phyloP scores from a whole-genome alignment of 2,329 filamentous ascomycete genomes.

The Trichophyton rubrum region DNA sequence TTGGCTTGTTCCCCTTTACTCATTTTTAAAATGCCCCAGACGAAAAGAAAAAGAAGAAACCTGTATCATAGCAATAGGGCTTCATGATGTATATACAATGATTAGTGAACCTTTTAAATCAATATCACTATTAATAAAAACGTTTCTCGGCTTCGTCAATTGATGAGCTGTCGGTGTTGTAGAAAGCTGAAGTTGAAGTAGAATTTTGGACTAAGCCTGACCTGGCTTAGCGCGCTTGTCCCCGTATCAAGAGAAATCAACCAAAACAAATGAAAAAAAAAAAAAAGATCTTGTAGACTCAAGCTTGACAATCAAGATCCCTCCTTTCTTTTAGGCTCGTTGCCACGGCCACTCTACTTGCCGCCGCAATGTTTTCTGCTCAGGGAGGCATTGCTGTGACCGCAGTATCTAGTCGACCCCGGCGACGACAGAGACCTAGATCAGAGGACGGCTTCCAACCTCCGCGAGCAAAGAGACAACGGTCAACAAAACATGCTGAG shows the following conservation, averaged over 20 bases:
- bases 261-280: not conserved
- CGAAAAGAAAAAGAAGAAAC: not conserved
- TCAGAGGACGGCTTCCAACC: conserved; percentile 31
- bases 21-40: not conserved
- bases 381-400: not conserved
- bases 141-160: not conserved
- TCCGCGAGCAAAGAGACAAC: conserved; percentile 36
- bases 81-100: conserved; percentile 3
- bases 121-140: not conserved
- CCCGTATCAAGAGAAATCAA: not conserved
- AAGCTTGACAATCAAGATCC: not conserved
- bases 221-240: not conserved
- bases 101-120: not conserved
- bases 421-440: conserved; percentile 30
- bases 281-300: not conserved
- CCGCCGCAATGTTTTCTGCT: not conserved
- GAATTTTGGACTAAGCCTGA: not conserved
- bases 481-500: conserved; percentile 23
- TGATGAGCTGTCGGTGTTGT: not conserved
- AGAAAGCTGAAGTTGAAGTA: not conserved
- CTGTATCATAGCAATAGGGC: not conserved
- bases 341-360: not conserved
- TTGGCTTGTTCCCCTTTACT: not conserved
- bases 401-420: conserved; percentile 15
- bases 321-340: not conserved